Evolutionary conservation across 2,329 filamentous ascomycete species (phyloP), one percentile per base, ranked within the genome.

Genomic region (Aspergillus aculeatus): DNA sequence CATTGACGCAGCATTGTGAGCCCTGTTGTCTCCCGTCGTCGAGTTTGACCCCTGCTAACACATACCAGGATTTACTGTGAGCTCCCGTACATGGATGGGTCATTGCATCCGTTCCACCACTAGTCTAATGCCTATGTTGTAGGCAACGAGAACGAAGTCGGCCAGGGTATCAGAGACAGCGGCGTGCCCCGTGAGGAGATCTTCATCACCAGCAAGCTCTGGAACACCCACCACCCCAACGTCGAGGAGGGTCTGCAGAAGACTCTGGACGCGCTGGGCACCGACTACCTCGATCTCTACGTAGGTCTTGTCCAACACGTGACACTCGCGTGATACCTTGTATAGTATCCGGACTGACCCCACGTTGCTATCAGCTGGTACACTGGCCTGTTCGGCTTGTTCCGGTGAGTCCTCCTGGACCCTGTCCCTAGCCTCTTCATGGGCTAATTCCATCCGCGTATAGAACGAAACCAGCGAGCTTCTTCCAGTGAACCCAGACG

Each of bases 201-300:
- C 9, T 47, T 48, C 47, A 48, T 29, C 26, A 29, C 26, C 26
- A 29, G 26, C 26, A 29, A 29, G 26, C 48, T 50, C n/a, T 85
- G 91, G 81, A 92, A 93, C 57, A 89, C 87, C 83, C 89, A 92
- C 79, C 69, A 71, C 23, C 24, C 60, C 7, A 86, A 89, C 78
- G 82, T 84, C 61, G 86, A 86, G 35, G 77, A 81, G 41, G 85
- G 60, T 55, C 66, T 80, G 47, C 68, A 75, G 54, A 69, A 73
- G 47, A 76, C 78, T 5, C 71, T 81, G 21, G 61, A 68, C 5
- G 74, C 78, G 48, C 71, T 80, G 9, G 68, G 69, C 21, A 68
- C 78, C 6, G 68, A 71, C 38, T 78, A 80, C 60, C 71, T 80
- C 12, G 78, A 80, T 62, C 71, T 80, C 32, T 80, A 79, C 66